phyloP scores from a whole-genome alignment of 371 early-diverging fungal genomes.

The Mortierella sp. region DNA sequence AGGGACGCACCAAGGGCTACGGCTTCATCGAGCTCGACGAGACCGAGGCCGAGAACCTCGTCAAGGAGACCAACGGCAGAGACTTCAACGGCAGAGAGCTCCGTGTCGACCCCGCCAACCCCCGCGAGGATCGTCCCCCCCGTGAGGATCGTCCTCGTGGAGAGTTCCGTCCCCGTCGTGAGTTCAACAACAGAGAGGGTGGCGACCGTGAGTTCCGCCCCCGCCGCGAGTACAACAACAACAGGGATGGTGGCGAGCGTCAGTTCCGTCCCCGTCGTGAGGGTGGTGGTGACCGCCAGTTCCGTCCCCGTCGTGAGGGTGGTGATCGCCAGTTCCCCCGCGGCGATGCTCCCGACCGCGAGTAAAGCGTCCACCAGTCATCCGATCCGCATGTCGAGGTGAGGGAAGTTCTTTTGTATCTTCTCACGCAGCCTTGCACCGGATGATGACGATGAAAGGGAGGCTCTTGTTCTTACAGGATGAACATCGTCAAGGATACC shows the following conservation, averaged over 20 bases:
- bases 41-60: constrained; percentile 68
- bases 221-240: constrained; percentile 23
- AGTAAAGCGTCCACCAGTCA: constrained; percentile 4
- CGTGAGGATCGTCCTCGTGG: constrained; percentile 26
- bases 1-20: constrained; percentile 80
- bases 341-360: constrained; percentile 29
- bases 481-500: not conserved
- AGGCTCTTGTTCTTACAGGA: not conserved
- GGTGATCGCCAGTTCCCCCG: constrained; percentile 24
- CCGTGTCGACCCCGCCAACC: constrained; percentile 61
- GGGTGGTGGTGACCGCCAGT: constrained; percentile 19
- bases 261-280: constrained; percentile 37
- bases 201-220: constrained; percentile 24
- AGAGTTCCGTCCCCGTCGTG: constrained; percentile 18
- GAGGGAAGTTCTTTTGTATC: too few relatives aligned
- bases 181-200: constrained; percentile 24
- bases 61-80: constrained; percentile 68
- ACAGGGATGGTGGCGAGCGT: constrained; percentile 22
- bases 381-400: not conserved
- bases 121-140: constrained; percentile 17
- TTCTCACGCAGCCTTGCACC: not conserved
- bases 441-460: not conserved
- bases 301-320: constrained; percentile 23
- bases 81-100: constrained; percentile 75
- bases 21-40: constrained; percentile 78